Evolutionary conservation across 1,284 basidiomycete genomes (phyloP), one percentile per base, ranked within the genome.

Genomic region (Phylloporus sp.): DNA sequence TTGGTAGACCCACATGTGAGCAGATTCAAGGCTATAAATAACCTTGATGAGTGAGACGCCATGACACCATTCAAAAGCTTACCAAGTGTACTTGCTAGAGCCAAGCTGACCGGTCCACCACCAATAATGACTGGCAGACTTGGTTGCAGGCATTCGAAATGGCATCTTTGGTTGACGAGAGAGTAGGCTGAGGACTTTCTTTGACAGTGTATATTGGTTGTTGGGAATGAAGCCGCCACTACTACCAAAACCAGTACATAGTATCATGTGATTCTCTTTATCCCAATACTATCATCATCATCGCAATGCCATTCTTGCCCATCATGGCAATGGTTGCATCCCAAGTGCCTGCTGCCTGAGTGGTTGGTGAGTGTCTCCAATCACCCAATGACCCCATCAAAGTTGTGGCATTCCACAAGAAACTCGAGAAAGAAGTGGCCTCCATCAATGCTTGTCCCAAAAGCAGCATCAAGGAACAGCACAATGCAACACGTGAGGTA

Each of bases 341-440:
- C n/a, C 82, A 84, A 44, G 83, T 87, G n/a, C 91, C 91, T 61
- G 91, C 92, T 39, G 89, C 92, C 0, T 92, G 94, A 74, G 89
- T 91, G 34, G 85, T 93, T 53, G 92, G 92, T 64, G 93, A 96
- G 80, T 90, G 94, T 72, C 84, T 96, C 6, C 93, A 96, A 69
- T 92, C 94, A 32, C 96, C 96, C 2, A 96, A 98, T 76, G 97
- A 98, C 79, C 89, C 98, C 55, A 82, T 90, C 72, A 98, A 98
- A 79, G 88, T 98, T 54, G 83, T 20, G 11, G 20, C 40, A 65
- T 37, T 37, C 34, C 34, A 15, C 34, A 97, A 96, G 83, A 98
- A 98, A 76, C 85, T 98, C 32, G 91, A 96, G 78, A 98, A 97
- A 79, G 97, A 99, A 80, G 97, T 97, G 78, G 89, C 94, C 0